Conservation (phyloP, 495 filamentous ascomycete genomes). For the Penicillium samsonianum region DNA sequence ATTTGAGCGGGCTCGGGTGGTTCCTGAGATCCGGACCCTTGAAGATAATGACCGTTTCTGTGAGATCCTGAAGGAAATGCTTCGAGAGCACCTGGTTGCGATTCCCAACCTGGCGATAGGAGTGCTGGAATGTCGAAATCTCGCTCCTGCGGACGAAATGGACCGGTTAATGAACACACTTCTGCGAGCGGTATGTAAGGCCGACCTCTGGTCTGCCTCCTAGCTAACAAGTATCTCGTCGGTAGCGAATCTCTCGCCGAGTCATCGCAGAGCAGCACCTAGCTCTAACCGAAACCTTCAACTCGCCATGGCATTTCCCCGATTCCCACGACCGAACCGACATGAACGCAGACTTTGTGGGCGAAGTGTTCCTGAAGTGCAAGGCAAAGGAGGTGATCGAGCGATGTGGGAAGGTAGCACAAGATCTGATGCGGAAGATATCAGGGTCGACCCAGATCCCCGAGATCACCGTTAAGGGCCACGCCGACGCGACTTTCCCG, state of each 20-base stretch:
- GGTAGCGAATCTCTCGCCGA: slow-evolving; percentile 84
- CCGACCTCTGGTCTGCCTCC: not conserved
- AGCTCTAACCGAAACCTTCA: slow-evolving; percentile 93
- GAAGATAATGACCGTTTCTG: slow-evolving; percentile 93
- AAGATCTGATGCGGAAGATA: slow-evolving; percentile 66
- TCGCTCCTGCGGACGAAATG: slow-evolving; percentile 75
- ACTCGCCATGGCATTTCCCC: slow-evolving; percentile 89
- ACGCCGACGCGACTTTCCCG: slow-evolving; percentile 87
- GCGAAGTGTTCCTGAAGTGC: slow-evolving; percentile 93
- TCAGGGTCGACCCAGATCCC: slow-evolving; percentile 74
- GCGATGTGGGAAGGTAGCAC: slow-evolving; percentile 72
- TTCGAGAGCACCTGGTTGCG: slow-evolving; percentile 86
- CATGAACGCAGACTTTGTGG: slow-evolving; percentile 80
- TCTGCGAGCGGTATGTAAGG: slow-evolving; percentile 73
- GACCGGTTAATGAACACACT: slow-evolving; percentile 96
- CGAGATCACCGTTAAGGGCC: slow-evolving; percentile 80
- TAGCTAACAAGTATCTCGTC: slow-evolving; percentile 4
- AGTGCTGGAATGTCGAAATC: slow-evolving; percentile 79
- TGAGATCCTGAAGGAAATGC: slow-evolving; percentile 71
- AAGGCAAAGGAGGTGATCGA: slow-evolving; percentile 87
- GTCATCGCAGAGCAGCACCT: slow-evolving; percentile 98
- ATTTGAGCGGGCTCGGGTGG: slow-evolving; percentile 83
- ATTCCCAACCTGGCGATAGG: slow-evolving; percentile 95
- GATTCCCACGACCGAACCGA: slow-evolving; percentile 65
- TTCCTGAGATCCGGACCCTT: slow-evolving; percentile 78